These are phyloP conservation scores for Mycena venus DNA, from an alignment of 768 basidiomycete species.

Conservation along the genomic window DNA sequence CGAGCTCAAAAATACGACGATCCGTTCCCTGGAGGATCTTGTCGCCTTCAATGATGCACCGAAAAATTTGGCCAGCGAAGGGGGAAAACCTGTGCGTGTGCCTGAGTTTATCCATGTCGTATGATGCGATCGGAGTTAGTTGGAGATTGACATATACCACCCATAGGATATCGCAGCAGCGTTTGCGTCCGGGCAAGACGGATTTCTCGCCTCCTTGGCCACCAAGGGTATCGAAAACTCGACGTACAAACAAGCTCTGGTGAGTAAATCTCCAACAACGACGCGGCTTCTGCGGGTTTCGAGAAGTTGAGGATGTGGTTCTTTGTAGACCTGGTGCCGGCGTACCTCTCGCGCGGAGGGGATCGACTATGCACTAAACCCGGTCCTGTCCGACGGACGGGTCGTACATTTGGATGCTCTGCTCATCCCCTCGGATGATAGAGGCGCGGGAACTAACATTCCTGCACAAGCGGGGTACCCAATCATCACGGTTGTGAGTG, in stretches of 20 bases:
- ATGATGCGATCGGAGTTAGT: not conserved
- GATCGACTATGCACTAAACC: slow-evolving; percentile 35
- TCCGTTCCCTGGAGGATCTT: slow-evolving; percentile 31
- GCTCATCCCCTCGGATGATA: slow-evolving; percentile 34
- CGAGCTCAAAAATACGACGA: slow-evolving; percentile 34
- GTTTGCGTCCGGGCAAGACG: slow-evolving; percentile 34
- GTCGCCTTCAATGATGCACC: slow-evolving; percentile 34
- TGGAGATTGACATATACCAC: too few relatives aligned
- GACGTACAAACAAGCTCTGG: slow-evolving; percentile 32
- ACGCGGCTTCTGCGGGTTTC: not conserved
- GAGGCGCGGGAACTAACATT: slow-evolving; percentile 38
- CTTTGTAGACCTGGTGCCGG: slow-evolving; percentile 31
- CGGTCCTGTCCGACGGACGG: slow-evolving; percentile 25
- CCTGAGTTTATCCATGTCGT: not conserved
- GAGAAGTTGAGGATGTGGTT: too few relatives aligned
- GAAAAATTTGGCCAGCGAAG: slow-evolving; percentile 24
- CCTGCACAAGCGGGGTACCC: slow-evolving; percentile 62
- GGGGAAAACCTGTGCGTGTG: slow-evolving; percentile 24
- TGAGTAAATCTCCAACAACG: not conserved
- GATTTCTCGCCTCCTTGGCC: slow-evolving; percentile 28
- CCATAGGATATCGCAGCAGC: slow-evolving; percentile 26
- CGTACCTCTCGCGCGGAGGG: slow-evolving; percentile 31
- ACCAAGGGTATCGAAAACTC: slow-evolving; percentile 32
- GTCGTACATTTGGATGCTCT: slow-evolving; percentile 31
- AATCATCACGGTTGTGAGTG: slow-evolving; percentile 54